Percentiles rank a stretch among this genome's conserved stretches.
phyloP scores from a whole-genome alignment of 371 early-diverging fungal species.

The Mortierella sp. region DNA sequence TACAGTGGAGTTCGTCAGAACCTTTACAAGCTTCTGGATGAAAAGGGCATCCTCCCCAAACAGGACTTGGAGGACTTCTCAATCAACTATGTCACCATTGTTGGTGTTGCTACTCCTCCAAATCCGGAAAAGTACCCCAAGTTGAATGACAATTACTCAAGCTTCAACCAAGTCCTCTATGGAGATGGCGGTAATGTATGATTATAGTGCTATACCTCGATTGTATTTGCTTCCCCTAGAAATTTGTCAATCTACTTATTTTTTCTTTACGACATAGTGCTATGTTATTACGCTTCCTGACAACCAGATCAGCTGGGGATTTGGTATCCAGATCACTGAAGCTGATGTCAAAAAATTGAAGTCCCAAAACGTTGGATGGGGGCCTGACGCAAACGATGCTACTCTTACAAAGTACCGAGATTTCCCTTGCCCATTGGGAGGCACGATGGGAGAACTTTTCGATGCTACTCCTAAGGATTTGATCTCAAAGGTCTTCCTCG shows the following conservation, averaged over 20 bases:
- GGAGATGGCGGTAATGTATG: too few species aligned
- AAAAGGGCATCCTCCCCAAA: slow-evolving; percentile 7
- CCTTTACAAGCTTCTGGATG: slow-evolving; percentile 8
- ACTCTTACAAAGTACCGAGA: slow-evolving; percentile 9
- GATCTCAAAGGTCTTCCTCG: slow-evolving; percentile 18
- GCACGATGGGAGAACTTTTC: slow-evolving; percentile 12
- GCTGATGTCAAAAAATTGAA: neutral
- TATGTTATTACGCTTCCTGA: too few species aligned
- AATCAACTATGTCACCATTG: neutral
- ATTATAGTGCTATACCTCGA: too few species aligned
- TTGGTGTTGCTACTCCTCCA: slow-evolving; percentile 6
- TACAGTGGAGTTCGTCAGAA: slow-evolving; percentile 24
- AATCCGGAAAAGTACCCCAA: slow-evolving; percentile 11
- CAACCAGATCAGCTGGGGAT: slow-evolving; percentile 12
- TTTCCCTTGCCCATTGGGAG: slow-evolving; percentile 8
- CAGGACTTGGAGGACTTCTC: slow-evolving; percentile 1
- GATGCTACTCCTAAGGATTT: slow-evolving; percentile 15
- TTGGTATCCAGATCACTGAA: neutral
- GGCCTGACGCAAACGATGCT: slow-evolving; percentile 4
- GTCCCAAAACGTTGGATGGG: slow-evolving; percentile 23
- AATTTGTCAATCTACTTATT: too few species aligned
- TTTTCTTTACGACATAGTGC: too few species aligned
- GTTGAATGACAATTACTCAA: slow-evolving; percentile 2
- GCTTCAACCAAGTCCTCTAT: neutral
- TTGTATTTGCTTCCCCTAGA: too few species aligned